Base-by-base conservation (phyloP, 1,284 basidiomycete genomes). In the Cutaneotrichosporon daszewskae region DNA sequence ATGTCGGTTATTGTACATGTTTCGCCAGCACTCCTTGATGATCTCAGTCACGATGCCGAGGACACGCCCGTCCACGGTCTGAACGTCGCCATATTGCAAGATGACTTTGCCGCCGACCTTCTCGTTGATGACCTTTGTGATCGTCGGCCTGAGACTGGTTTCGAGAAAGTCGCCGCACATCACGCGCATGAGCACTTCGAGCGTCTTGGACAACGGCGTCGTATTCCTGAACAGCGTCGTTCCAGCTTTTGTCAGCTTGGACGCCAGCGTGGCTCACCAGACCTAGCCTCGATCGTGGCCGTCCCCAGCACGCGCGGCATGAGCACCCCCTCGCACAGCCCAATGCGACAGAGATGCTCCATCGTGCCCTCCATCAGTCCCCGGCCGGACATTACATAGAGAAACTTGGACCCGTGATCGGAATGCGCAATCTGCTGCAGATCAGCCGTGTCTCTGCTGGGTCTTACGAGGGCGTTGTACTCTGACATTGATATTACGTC, bases 121-220 rank as follows among this genome's bases (percentile, higher is more conserved):
- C 16, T 47, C 43, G 13, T 29, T 31, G 8, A 50, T 17, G 5
- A 50, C 40, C 9, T 38, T 32, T 5, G 17, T 26, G 17, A 62
- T 46, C 1, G 62, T 64, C 1, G 55, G 55, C 0, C 54, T 54
- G 10, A 64, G 49, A 1, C 57, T 52, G 3, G 39, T 38, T 17
- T 48, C 32, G 9, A 64, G 41, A 27, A 60, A 60, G 19, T 57
- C 53, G 10, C 23, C 28, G 28, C 59, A 58, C 24, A 56, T 47
- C 35, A 64, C 41, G 8, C 58, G 41, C 54, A 64, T 58, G 6
- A 55, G 26, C 22, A 59, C 40, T 36, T 64, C 60, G 14, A 64
- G 50, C 5, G 51, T 45, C 31, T 58, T 53, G 9, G 60, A 54
- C 16, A 62, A 36, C 2, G 60, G 60, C 8, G 62, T 58, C 22